Conservation (phyloP, 192 early-diverging fungal genomes). For the Bifiguratus adelaidae region DNA sequence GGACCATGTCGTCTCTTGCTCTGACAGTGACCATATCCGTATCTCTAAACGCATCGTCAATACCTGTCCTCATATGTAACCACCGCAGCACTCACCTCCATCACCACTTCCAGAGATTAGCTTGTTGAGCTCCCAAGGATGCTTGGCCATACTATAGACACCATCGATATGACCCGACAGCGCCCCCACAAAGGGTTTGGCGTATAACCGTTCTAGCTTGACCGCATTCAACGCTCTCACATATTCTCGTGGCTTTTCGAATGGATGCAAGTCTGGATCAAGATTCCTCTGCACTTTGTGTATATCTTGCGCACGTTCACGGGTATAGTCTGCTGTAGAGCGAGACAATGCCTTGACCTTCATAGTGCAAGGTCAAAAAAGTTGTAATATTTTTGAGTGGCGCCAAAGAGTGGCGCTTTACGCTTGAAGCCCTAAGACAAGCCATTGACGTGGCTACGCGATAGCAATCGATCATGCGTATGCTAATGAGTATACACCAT, state of each 20-base stretch:
- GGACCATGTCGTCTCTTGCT: conserved; percentile 67
- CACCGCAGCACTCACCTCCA: conserved; percentile 42
- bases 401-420: too few relatives aligned
- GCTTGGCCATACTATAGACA: conserved; percentile 91
- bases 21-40: conserved; percentile 80
- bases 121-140: conserved; percentile 75
- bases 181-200: conserved; percentile 91
- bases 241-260: conserved; percentile 92
- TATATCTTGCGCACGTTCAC: conserved; percentile 79
- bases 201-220: conserved; percentile 92
- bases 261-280: conserved; percentile 84
- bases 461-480: too few relatives aligned
- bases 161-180: conserved; percentile 91
- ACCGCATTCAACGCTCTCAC: conserved; percentile 87
- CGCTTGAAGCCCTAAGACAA: too few relatives aligned
- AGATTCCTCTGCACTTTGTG: conserved; percentile 82
- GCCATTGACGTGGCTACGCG: too few relatives aligned
- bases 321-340: conserved; percentile 61
- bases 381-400: background rate
- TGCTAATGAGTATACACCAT: too few relatives aligned
- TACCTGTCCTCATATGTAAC: background rate
- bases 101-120: conserved; percentile 89
- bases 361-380: conserved; percentile 27
- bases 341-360: conserved; percentile 95
- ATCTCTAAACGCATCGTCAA: conserved; percentile 42